These are phyloP conservation scores for Pleurotus cornucopiae DNA, from an alignment of 768 basidiomycete species.

Conservation along the genomic window DNA sequence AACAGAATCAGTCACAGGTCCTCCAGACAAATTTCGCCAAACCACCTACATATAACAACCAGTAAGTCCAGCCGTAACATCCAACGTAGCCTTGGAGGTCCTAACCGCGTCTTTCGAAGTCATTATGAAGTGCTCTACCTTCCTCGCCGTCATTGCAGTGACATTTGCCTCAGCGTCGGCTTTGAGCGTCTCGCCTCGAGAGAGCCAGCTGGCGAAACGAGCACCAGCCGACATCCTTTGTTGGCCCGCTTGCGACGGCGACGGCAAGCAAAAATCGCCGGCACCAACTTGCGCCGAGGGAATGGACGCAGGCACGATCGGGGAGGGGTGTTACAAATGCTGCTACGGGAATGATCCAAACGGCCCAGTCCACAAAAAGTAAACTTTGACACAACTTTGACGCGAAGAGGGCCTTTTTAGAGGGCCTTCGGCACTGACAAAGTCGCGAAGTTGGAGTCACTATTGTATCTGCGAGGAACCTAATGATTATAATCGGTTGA, in stretches of 20 bases:
- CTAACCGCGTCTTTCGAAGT: background rate
- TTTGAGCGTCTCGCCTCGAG: background rate
- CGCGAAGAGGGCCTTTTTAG: too few relatives aligned
- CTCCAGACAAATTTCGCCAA: background rate
- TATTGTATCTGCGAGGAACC: too few relatives aligned
- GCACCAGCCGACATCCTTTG: background rate
- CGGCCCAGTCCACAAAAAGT: background rate
- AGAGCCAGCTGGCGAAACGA: background rate
- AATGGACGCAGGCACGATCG: background rate
- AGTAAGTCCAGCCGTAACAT: background rate
- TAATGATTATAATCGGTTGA: too few relatives aligned
- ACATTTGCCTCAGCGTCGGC: background rate
- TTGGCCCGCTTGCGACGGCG: background rate
- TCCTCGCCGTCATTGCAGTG: background rate
- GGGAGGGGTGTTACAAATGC: background rate
- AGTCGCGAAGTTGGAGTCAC: too few relatives aligned
- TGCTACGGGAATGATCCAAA: constrained; percentile 1
- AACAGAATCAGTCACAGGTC: too few relatives aligned
- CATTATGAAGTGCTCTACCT: background rate
- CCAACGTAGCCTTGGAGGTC: background rate
- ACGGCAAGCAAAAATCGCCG: background rate
- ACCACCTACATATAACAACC: background rate
- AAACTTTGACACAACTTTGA: too few relatives aligned
- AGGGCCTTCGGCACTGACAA: too few relatives aligned
- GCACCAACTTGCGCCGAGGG: background rate